These are phyloP conservation scores for Dactylellina parvicollis DNA, from an alignment of 2,329 filamentous ascomycete genomes.

Conservation along the genomic window DNA sequence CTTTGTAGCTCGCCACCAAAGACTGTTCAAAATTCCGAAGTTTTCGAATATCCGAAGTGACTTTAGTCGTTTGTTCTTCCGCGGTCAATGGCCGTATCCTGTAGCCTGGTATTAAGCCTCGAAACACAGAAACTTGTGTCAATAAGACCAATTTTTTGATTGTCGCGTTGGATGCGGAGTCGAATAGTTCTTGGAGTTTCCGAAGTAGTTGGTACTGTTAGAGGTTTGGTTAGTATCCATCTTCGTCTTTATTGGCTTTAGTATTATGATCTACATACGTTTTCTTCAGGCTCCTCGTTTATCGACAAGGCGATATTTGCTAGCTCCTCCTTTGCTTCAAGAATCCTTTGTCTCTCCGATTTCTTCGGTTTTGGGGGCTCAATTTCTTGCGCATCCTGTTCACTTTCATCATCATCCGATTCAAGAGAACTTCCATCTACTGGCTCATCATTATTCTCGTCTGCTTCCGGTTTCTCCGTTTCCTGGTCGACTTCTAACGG, in stretches of 20 bases:
- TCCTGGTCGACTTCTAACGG: conserved; percentile 61
- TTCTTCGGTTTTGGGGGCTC: conserved; percentile 71
- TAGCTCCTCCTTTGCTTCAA: conserved; percentile 89
- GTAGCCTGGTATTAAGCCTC: conserved; percentile 95
- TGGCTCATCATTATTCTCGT: conserved; percentile 16
- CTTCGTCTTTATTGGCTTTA: not conserved
- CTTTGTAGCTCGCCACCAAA: conserved; percentile 83
- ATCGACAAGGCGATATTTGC: conserved; percentile 81
- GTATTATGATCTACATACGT: conserved; percentile 67
- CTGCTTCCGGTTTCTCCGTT: conserved; percentile 17
- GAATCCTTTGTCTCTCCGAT: conserved; percentile 79
- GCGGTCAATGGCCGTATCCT: conserved; percentile 84
- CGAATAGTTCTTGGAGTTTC: conserved; percentile 55
- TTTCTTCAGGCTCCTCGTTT: conserved; percentile 93
- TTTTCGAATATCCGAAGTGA: conserved; percentile 90
- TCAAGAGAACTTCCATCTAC: not conserved
- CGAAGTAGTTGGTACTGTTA: conserved; percentile 37
- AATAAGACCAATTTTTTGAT: conserved; percentile 87
- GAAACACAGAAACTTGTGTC: conserved; percentile 89
- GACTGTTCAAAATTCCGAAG: conserved; percentile 87
- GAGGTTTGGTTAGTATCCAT: not conserved
- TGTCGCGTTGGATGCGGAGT: conserved; percentile 66
- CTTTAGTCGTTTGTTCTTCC: conserved; percentile 77
- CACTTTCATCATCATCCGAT: conserved; percentile 32
- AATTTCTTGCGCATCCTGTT: conserved; percentile 59